Evolutionary conservation across 768 basidiomycete genomes (phyloP).

Genomic region (Paxillus ammoniavirescens): DNA sequence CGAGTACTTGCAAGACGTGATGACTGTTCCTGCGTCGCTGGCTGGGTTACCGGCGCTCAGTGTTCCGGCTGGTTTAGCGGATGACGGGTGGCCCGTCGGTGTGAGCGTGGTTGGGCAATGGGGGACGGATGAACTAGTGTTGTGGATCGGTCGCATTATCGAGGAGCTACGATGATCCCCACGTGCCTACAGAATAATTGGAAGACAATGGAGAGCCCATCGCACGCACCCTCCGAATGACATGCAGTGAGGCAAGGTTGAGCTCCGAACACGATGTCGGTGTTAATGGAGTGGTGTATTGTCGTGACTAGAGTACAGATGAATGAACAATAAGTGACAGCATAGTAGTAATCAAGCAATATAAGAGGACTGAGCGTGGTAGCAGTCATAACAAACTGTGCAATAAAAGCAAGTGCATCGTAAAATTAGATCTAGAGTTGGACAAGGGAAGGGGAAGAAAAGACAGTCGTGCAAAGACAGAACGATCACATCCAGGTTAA

Average conservation of each 20-base stretch:
- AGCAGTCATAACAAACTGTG: background rate
- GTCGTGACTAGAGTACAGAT: constrained; percentile 21
- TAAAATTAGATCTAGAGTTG: constrained; percentile 15
- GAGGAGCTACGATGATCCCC: constrained; percentile 24
- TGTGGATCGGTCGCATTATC: constrained; percentile 52
- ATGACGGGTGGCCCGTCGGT: constrained; percentile 79
- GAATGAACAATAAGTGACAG: constrained; percentile 11
- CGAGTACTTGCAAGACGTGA: constrained; percentile 85
- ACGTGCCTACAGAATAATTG: background rate
- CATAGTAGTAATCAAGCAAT: constrained; percentile 14
- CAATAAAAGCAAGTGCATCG: background rate
- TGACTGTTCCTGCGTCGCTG: constrained; percentile 90
- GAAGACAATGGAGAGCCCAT: no score
- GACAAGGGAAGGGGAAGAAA: background rate
- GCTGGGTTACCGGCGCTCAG: constrained; percentile 84
- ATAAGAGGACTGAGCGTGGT: constrained; percentile 8
- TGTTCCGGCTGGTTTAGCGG: constrained; percentile 53
- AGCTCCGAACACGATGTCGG: no score
- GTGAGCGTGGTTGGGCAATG: constrained; percentile 84
- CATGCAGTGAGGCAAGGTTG: background rate
- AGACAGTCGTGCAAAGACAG: background rate
- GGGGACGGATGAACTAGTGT: constrained; percentile 68
- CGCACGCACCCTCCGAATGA: background rate
- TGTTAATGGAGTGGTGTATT: constrained; percentile 21
- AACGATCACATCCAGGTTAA: background rate